A percentile compares a stretch with the other conserved stretches of the same genome.
These are phyloP conservation scores for Pestalotiopsis sp. DNA, from an alignment of 2,329 filamentous ascomycete species.

Conservation along the genomic window DNA sequence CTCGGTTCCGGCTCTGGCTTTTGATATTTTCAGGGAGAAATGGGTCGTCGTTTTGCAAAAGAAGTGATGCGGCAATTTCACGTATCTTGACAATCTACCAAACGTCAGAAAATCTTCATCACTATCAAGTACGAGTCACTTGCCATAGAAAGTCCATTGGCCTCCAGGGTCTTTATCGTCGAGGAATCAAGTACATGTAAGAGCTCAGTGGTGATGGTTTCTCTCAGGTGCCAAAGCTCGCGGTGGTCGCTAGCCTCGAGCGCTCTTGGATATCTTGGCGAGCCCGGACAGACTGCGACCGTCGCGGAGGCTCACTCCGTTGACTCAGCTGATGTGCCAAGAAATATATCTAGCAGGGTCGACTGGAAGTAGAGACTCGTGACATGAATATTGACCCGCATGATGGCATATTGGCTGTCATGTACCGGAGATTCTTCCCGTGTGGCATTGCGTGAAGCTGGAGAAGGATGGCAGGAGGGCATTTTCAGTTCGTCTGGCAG, in stretches of 20 bases:
- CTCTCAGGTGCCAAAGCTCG: not conserved
- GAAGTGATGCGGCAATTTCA: constrained; percentile 24
- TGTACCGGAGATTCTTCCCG: not conserved
- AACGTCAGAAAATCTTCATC: not conserved
- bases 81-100: constrained; percentile 20
- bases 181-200: not conserved
- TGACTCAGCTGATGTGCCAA: not conserved
- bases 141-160: constrained; percentile 22
- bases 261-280: not conserved
- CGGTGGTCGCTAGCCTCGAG: not conserved
- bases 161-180: constrained; percentile 17
- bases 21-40: not conserved
- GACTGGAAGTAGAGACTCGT: constrained; percentile 25
- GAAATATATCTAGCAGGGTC: constrained; percentile 22
- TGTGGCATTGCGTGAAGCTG: not conserved
- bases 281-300: not conserved
- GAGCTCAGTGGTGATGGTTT: not conserved
- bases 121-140: not conserved
- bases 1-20: not conserved
- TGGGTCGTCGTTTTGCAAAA: constrained; percentile 2
- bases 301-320: not conserved
- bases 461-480: not conserved
- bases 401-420: constrained; percentile 19
- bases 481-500: not conserved
- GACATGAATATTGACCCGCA: constrained; percentile 25